Base-by-base conservation (phyloP, 768 basidiomycete genomes). In the Serendipita sp. region DNA sequence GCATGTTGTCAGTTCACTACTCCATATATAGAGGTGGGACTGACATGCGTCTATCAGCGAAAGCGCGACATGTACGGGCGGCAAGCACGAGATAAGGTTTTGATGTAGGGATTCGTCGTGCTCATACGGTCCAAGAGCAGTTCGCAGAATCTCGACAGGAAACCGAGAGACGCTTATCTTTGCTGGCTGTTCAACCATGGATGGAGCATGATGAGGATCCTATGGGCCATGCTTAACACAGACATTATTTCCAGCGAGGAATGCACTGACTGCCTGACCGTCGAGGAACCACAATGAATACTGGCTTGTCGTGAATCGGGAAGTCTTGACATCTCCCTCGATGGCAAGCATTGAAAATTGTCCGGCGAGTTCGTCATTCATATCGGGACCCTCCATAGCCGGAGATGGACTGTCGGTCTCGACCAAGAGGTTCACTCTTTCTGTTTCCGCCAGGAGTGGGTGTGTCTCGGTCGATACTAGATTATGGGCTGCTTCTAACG, bases 271-370 rank as follows among this genome's bases (percentile, higher is more conserved):
- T 0, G 5, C 31, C 1, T 52, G 18, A 10, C 33, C 33, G n/a
- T 60, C 27, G 8, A 60, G 34, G 31, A 27, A 60, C 55, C 55
- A 60, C 8, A 60, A 18, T 23, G 55, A 60, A 2, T 29, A 60
- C 10, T 60, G 55, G 55, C 55, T 60, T 18, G 55, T n/a, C 10
- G 55, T 60, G 10, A 60, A 33, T 33, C 55, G 55, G 0, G 55
- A 60, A n/a, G 27, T 60, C 29, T 37, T 60, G 5, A 60, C 55
- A 33, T 60, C 55, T 23, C n/a, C 36, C 18, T 60, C 55, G 55
- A 60, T 60, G 10, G 55, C 27, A 34, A 60, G 55, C 55, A 60
- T 60, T 23, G 55, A 60, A 37, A 60, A 60, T 4, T 33, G n/a
- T 23, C 29, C 33, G 29, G 27, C 33, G 1, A 37, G 27, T 29